These are phyloP conservation scores for Heliocybe sulcata DNA, from an alignment of 1,284 basidiomycete genomes.

Conservation along the genomic window DNA sequence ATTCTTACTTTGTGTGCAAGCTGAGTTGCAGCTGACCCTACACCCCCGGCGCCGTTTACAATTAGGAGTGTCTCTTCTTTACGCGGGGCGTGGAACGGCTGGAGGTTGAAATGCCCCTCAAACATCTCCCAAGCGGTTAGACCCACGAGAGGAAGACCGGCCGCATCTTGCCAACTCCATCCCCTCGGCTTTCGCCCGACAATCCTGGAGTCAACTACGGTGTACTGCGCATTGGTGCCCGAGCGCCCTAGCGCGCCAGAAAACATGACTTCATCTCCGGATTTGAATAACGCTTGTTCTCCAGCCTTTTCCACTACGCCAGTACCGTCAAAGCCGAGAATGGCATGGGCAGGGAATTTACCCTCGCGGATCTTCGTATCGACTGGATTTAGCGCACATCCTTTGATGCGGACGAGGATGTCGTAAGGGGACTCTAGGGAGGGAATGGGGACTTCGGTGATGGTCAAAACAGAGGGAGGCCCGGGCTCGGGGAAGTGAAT, in stretches of 20 bases:
- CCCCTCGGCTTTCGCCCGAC: constrained; percentile 2
- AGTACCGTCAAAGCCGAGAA: constrained; percentile 1
- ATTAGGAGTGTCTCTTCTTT: constrained; percentile 1
- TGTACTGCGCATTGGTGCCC: constrained; percentile 1
- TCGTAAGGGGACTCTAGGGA: constrained; percentile 1
- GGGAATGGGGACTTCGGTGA: not conserved
- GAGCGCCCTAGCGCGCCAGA: constrained; percentile 1
- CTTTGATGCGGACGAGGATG: not conserved
- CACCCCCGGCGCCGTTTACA: constrained; percentile 2
- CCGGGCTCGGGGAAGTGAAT: constrained; percentile 2
- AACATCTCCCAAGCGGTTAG: constrained; percentile 3
- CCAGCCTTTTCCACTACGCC: not conserved
- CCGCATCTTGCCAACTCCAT: not conserved
- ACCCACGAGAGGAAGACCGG: not conserved
- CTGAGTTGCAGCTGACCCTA: not conserved
- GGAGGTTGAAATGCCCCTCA: not conserved
- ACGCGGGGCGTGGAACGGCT: not conserved
- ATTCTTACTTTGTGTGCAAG: not conserved
- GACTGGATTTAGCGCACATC: constrained; percentile 2
- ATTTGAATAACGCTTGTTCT: not conserved
- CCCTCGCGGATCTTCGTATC: constrained; percentile 2
- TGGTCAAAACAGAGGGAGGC: not conserved
- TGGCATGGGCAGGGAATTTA: not conserved
- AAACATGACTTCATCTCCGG: constrained; percentile 4
- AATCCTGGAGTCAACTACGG: not conserved